Conservation (phyloP, 495 filamentous ascomycete species). For the Neurospora sp. region DNA sequence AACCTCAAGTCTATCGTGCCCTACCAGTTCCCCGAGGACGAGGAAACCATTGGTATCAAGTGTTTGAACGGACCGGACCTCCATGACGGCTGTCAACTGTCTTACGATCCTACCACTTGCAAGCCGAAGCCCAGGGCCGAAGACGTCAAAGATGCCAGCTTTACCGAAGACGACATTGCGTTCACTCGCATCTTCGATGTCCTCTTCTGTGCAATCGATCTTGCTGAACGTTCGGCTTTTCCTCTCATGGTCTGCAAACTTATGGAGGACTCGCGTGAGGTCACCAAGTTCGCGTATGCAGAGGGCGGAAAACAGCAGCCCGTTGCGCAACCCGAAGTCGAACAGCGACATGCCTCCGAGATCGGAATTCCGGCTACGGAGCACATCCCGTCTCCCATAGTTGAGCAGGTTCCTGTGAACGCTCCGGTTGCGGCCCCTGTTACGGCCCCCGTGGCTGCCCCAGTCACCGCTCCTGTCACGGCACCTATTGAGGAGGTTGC, state of each 20-base stretch:
- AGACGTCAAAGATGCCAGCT: conserved; percentile 4
- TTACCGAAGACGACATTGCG: conserved; percentile 12
- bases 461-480: neutral
- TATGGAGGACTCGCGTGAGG: conserved; percentile 4
- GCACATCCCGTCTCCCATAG: neutral
- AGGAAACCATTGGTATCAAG: conserved; percentile 30
- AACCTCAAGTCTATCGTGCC: conserved; percentile 20
- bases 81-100: conserved; percentile 20
- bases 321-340: neutral
- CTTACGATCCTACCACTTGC: conserved; percentile 12
- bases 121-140: conserved; percentile 18
- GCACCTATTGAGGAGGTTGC: neutral
- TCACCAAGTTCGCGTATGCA: conserved; percentile 13
- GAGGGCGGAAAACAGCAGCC: conserved; percentile 12
- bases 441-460: neutral
- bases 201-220: conserved; percentile 13
- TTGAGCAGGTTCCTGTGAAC: neutral
- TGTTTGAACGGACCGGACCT: conserved; percentile 26
- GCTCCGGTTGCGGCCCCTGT: neutral
- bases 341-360: neutral
- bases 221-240: conserved; percentile 14
- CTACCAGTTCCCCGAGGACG: conserved; percentile 29
- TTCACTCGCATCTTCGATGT: conserved; percentile 15
- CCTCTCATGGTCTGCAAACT: conserved; percentile 7
- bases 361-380: neutral